phyloP scores from a whole-genome alignment of 1,284 basidiomycete genomes.

The Pseudozyma hubeiensis region DNA sequence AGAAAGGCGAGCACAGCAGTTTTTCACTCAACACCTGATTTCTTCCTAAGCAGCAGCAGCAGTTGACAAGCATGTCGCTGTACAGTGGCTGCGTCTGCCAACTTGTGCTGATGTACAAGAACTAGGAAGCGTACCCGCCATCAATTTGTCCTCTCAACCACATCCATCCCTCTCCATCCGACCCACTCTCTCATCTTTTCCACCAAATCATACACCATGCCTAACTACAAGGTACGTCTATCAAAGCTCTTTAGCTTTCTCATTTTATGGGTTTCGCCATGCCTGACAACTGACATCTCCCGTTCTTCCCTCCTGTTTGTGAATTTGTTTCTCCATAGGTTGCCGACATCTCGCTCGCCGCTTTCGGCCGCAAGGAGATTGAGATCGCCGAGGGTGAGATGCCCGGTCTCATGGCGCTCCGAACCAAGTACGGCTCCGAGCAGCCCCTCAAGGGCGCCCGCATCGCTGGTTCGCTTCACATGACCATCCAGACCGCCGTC shows the following conservation, averaged over 20 bases:
- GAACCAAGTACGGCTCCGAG: slow-evolving; percentile 77
- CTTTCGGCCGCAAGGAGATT: slow-evolving; percentile 97
- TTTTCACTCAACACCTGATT: slow-evolving; percentile 31
- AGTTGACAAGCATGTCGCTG: not conserved
- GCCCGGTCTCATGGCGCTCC: slow-evolving; percentile 68
- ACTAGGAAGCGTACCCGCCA: not conserved
- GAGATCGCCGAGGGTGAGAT: slow-evolving; percentile 83
- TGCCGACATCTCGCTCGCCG: slow-evolving; percentile 91
- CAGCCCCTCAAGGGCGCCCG: slow-evolving; percentile 95
- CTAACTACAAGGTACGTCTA: slow-evolving; percentile 59
- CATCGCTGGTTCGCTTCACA: slow-evolving; percentile 80
- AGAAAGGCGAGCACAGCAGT: slow-evolving; percentile 2
- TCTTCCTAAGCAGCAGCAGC: slow-evolving; percentile 11
- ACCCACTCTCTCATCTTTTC: slow-evolving; percentile 3
- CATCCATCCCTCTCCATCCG: slow-evolving; percentile 18
- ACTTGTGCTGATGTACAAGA: slow-evolving; percentile 1
- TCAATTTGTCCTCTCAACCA: slow-evolving; percentile 16
- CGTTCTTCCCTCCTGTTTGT: not conserved
- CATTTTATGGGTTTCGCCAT: not conserved
- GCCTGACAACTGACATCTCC: slow-evolving; percentile 4
- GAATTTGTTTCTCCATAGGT: slow-evolving; percentile 49
- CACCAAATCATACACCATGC: slow-evolving; percentile 35
- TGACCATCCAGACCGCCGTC: slow-evolving; percentile 87
- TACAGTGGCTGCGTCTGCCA: slow-evolving; percentile 14
- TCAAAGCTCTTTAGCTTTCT: not conserved